A percentile compares a stretch with the other conserved stretches of the same genome.
phyloP scores from a whole-genome alignment of 805 yeast species.

The Kuraishia capsulata region DNA sequence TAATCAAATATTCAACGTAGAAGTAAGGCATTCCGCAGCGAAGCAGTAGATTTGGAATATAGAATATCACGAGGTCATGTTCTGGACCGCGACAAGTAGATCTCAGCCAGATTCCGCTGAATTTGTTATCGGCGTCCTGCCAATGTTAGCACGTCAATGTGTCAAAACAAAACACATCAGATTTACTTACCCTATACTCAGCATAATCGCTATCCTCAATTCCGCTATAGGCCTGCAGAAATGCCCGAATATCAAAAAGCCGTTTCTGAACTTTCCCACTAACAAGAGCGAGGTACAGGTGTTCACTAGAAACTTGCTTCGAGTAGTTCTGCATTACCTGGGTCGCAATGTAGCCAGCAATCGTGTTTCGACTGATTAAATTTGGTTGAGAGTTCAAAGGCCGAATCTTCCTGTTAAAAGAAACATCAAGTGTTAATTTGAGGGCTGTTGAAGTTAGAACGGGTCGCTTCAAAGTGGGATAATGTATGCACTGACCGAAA shows the following conservation, averaged over 20 bases:
- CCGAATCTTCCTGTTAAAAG: conserved; percentile 18
- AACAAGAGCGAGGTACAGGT: conserved; percentile 9
- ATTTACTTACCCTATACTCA: conserved; percentile 6
- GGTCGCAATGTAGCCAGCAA: conserved; percentile 15
- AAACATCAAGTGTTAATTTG: conserved; percentile 15
- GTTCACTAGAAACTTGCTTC: background rate
- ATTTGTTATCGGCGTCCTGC: background rate
- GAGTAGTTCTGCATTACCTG: background rate
- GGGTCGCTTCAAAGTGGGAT: too few species aligned
- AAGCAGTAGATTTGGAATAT: conserved; percentile 31
- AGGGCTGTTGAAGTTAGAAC: too few species aligned
- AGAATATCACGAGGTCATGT: conserved; percentile 33
- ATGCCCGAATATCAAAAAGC: conserved; percentile 19
- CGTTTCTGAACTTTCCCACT: conserved; percentile 21
- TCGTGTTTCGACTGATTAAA: conserved; percentile 20
- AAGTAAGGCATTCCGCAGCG: conserved; percentile 26
- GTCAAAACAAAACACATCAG: too few species aligned
- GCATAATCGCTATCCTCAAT: conserved; percentile 21
- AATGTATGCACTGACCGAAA: background rate
- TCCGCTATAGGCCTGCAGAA: conserved; percentile 24
- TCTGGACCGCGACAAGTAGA: conserved; percentile 17
- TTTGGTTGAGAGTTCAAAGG: conserved; percentile 20
- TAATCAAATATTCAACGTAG: conserved; percentile 34
- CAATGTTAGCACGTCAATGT: background rate
- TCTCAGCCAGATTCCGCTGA: conserved; percentile 22